Base-by-base conservation (phyloP, 2,329 filamentous ascomycete genomes). In the Exophiala mesophila region DNA sequence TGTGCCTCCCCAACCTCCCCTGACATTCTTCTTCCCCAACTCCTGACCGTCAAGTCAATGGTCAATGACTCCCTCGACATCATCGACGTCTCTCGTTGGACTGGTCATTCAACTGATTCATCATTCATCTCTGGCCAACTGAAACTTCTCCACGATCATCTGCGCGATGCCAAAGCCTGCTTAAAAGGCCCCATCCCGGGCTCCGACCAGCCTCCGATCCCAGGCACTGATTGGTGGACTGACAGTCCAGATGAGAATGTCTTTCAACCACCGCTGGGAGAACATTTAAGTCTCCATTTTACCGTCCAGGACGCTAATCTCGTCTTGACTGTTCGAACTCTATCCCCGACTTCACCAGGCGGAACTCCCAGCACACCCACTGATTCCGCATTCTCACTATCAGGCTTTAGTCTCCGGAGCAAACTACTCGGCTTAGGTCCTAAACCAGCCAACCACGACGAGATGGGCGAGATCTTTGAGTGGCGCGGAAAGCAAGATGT, bases 61-160 rank as follows among this genome's bases (percentile, higher is more conserved):
- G 82, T 97, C 54, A 90, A 85, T 47, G 78, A 87, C 57, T 83
- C 86, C 44, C 77, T 96, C 50, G 87, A 94, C 62, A 79, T 94
- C 34, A 80, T 95, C 36, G 78, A 83, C 55, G 76, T 94, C 12
- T 87, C 83, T 32, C 75, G 83, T 19, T 83, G 81, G 70, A 84
- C 83, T 24, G 80, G 82, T 12, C 78, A 85, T 57, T 69, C 73
- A n/a, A 70, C 67, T 33, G 71, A 78, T 55, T 72, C 75, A 36
- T 65, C 68, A 55, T 76, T 78, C 61, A 74, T 79, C 57, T 71
- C 68, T 51, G 71, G 76, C 43, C 75, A 80, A 66, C 63, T 80
- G 57, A 67, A 71, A 41, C 66, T 80, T 52, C 63, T 78, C 49
- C 71, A 76, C 48, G 78, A 82, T 44, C 77, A 80, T 50, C 73